A percentile compares a stretch with the other conserved stretches of the same genome.
These are phyloP conservation scores for Penicillium verhagenii DNA, from an alignment of 495 filamentous ascomycete genomes.

Conservation along the genomic window DNA sequence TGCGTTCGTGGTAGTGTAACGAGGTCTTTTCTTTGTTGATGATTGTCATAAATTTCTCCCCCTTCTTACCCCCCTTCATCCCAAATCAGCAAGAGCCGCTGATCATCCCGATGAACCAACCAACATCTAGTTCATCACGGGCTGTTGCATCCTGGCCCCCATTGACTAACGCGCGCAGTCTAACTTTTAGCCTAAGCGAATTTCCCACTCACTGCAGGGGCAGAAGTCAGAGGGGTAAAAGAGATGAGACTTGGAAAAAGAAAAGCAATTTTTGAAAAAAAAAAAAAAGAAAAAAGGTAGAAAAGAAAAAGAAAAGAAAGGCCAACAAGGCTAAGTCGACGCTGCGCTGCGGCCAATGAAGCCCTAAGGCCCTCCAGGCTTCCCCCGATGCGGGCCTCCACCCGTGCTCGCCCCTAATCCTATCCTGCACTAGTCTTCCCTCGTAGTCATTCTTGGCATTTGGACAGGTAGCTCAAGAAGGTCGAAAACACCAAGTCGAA, in stretches of 20 bases:
- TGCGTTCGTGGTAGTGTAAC: constrained; percentile 3
- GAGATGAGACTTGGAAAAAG: too few species aligned
- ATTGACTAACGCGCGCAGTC: background rate
- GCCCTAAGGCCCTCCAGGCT: constrained; percentile 3
- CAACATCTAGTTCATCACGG: background rate
- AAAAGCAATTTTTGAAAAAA: background rate
- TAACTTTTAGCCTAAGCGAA: background rate
- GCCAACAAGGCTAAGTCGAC: constrained; percentile 1
- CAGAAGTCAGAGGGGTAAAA: background rate
- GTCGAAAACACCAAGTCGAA: background rate
- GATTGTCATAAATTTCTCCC: background rate
- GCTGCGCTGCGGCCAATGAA: background rate
- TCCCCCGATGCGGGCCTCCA: constrained; percentile 25
- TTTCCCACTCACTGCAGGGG: background rate
- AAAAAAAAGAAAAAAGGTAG: background rate
- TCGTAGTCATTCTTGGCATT: background rate
- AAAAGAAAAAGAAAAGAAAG: constrained; percentile 3
- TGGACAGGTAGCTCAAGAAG: background rate
- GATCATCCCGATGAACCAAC: background rate
- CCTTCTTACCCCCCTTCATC: background rate
- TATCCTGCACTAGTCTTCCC: background rate
- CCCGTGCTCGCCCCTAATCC: constrained; percentile 10
- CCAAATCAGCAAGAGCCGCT: background rate
- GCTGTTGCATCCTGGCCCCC: background rate
- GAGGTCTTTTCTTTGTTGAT: background rate